Conservation (phyloP, 2,329 filamentous ascomycete genomes). For the Fusarium virguliforme region DNA sequence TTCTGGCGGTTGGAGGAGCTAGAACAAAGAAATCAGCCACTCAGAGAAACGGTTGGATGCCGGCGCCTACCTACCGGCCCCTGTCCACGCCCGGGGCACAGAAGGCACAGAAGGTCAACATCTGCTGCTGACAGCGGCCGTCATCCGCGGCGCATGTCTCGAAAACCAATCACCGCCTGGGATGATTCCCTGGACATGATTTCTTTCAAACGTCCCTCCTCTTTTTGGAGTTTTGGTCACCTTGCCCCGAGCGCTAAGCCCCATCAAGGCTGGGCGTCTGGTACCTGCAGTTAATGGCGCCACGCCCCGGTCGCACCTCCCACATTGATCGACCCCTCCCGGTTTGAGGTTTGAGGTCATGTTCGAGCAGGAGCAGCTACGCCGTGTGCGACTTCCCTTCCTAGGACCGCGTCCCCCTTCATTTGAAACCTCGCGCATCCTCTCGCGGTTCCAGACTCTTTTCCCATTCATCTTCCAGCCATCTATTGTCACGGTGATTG, state of each 20-base stretch:
- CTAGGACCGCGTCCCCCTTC: constrained; percentile 28
- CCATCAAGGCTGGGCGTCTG: constrained; percentile 38
- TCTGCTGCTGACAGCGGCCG: constrained; percentile 19
- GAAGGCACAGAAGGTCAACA: constrained; percentile 14
- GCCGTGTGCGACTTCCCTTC: constrained; percentile 34
- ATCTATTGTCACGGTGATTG: constrained; percentile 37
- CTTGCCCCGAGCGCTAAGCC: constrained; percentile 31
- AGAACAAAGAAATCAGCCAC: constrained; percentile 35
- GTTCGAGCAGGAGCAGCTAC: constrained; percentile 22
- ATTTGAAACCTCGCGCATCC: constrained; percentile 44
- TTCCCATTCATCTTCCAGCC: constrained; percentile 41
- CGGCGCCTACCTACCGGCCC: constrained; percentile 24
- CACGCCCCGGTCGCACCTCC: constrained; percentile 37
- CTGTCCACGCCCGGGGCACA: neutral
- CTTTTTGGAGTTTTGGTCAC: constrained; percentile 14
- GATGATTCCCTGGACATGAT: constrained; percentile 28
- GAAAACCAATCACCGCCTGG: constrained; percentile 28
- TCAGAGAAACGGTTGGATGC: constrained; percentile 24
- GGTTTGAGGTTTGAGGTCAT: constrained; percentile 37
- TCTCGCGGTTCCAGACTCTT: constrained; percentile 34
- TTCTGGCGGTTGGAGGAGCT: constrained; percentile 46
- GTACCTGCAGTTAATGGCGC: constrained; percentile 46
- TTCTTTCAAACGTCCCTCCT: constrained; percentile 26
- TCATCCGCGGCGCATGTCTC: constrained; percentile 7
- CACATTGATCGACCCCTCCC: constrained; percentile 38